phyloP scores from a whole-genome alignment of 116 monocot genomes.

The Trichopus zeylanicus region DNA sequence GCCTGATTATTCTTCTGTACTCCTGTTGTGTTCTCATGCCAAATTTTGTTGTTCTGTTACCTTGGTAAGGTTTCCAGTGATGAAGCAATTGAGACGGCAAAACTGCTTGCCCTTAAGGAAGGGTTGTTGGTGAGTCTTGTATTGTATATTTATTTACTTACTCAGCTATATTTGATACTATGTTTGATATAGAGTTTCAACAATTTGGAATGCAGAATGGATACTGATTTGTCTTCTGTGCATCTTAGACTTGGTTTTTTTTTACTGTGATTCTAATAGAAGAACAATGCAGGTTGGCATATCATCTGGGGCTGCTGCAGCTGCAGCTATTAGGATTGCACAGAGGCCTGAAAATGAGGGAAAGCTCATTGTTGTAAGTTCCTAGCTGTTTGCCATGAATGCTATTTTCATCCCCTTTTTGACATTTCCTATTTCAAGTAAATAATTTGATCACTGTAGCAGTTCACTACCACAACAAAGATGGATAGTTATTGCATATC shows the following conservation, averaged over 20 bases:
- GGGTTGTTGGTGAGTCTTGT: conserved; percentile 63
- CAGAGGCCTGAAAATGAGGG: conserved; percentile 64
- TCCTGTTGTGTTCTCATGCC: no score
- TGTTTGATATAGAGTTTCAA: no score
- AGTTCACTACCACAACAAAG: background rate
- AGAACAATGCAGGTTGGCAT: conserved; percentile 38
- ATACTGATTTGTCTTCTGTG: no score
- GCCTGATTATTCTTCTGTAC: no score
- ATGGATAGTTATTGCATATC: background rate
- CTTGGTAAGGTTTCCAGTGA: conserved; percentile 62
- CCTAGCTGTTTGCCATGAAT: background rate
- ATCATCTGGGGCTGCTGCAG: conserved; percentile 80
- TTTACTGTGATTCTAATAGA: background rate
- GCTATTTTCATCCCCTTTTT: background rate
- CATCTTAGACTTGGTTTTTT: background rate
- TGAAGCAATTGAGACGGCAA: conserved; percentile 73
- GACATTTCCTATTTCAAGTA: background rate
- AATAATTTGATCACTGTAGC: background rate
- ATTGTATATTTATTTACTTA: background rate
- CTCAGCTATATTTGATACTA: no score
- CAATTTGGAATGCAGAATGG: no score
- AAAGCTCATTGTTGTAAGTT: conserved; percentile 58
- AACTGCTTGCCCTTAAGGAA: conserved; percentile 71
- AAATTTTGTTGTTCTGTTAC: conserved; percentile 3
- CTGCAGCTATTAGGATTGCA: conserved; percentile 69